Evolutionary conservation across 1,284 basidiomycete species (phyloP).

Genomic region (Pseudozyma tsukubaensis): DNA sequence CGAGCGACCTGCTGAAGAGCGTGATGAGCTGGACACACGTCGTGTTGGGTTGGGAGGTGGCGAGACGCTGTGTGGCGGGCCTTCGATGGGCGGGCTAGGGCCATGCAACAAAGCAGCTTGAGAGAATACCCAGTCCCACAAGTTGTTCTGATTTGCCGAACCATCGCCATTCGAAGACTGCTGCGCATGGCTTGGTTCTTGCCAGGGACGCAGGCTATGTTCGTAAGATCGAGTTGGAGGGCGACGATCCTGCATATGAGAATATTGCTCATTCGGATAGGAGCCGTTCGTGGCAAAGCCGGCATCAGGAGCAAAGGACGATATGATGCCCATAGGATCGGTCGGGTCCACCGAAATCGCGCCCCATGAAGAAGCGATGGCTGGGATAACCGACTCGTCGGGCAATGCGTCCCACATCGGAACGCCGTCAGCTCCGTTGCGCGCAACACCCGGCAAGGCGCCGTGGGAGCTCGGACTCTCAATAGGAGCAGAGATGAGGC

Average conservation of each 20-base stretch:
- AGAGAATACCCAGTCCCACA: conserved; percentile 41
- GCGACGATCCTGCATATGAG: conserved; percentile 1
- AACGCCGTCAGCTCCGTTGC: conserved; percentile 19
- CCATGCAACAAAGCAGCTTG: conserved; percentile 26
- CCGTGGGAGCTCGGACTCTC: conserved; percentile 1
- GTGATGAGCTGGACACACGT: neutral
- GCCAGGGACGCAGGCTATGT: conserved; percentile 37
- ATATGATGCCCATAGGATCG: conserved; percentile 14
- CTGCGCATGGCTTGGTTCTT: conserved; percentile 22
- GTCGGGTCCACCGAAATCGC: conserved; percentile 3
- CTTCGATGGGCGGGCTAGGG: conserved; percentile 23
- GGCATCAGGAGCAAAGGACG: neutral
- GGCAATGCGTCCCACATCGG: conserved; percentile 32
- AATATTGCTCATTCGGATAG: neutral
- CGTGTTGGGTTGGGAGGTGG: neutral
- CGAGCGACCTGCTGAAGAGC: too few relatives aligned
- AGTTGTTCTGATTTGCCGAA: conserved; percentile 12
- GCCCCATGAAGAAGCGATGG: conserved; percentile 35
- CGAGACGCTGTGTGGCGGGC: too few relatives aligned
- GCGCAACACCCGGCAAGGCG: neutral
- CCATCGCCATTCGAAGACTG: neutral
- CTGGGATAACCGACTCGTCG: conserved; percentile 32
- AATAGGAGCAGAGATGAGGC: conserved; percentile 2
- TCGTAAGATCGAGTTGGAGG: conserved; percentile 19
- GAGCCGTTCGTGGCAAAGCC: neutral